Base-by-base conservation (phyloP, 177 flowering plant genomes). In the Tripterygium wilfordii region DNA sequence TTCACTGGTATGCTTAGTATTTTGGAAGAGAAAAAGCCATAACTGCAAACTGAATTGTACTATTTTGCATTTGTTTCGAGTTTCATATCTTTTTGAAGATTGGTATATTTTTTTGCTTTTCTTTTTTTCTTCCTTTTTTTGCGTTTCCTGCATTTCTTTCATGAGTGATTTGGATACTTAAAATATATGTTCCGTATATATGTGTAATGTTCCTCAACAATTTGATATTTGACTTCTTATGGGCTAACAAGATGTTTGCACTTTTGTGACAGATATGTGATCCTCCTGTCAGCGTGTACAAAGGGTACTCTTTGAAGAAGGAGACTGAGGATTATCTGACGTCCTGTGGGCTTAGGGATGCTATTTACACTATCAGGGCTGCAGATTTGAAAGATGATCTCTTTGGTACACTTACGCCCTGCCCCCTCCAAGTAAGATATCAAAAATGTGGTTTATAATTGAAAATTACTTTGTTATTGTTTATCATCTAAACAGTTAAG, bases 241-340 rank as follows among this genome's bases (percentile, higher is more conserved):
- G n/a, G n/a, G n/a, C n/a, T n/a, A n/a, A n/a, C n/a, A n/a, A n/a
- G 9, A 32, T 23, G 8, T 46, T 49, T 24, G 3, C 15, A 53
- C 30, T 32, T 31, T 5, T 28, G 10, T 52, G 21, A 43, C 55
- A 91, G 98, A 64, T 91, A 61, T 76, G 80, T 46, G 85, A 85
- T 68, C 90, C 95, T 53, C 77, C 96, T 31, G 85, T 78, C 23
- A 88, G 88, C 58, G 81, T 85, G 23, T 91, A 54, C 63, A 88
- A 83, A 67, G 98, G 98, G 13, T 49, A 76, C 57, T 54, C 72
- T 29, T 58, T 91, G 74, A 57, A 70, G n/a, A 79, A 74, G 61
- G 90, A 83, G 25, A 39, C 92, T 32, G 87, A 77, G 59, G 78
- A 78, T 27, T 77, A 78, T 69, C 82, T 91, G 38, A 57, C 24